These are phyloP conservation scores for Polyporus arcularius DNA, from an alignment of 768 basidiomycete species.

Conservation along the genomic window DNA sequence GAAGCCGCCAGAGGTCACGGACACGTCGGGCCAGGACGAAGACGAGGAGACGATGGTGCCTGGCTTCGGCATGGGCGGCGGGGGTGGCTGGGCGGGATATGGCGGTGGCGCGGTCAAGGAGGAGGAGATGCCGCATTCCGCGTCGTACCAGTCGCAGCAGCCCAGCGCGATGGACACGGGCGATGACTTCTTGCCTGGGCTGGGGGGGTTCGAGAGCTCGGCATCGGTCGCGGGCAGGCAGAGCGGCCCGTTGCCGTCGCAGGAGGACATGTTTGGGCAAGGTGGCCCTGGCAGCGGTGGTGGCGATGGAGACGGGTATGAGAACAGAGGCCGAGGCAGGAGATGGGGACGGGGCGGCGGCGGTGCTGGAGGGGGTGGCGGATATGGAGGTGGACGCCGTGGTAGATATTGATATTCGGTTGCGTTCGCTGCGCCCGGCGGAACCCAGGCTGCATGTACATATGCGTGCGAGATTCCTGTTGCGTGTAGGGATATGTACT, in stretches of 20 bases:
- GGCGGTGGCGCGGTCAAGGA: slow-evolving; percentile 42
- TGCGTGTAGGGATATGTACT: too few species aligned
- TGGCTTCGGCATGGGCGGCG: slow-evolving; percentile 54
- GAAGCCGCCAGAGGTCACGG: slow-evolving; percentile 74
- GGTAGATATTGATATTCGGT: neutral
- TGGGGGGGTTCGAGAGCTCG: slow-evolving; percentile 43
- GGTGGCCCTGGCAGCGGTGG: slow-evolving; percentile 27
- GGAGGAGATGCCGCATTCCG: slow-evolving; percentile 36
- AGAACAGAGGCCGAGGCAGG: slow-evolving; percentile 26
- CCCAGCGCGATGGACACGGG: slow-evolving; percentile 27
- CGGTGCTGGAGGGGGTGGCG: slow-evolving; percentile 2
- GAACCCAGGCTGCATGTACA: too few species aligned
- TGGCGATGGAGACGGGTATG: slow-evolving; percentile 34
- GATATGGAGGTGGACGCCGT: slow-evolving; percentile 1
- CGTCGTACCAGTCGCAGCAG: slow-evolving; percentile 27
- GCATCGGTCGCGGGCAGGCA: slow-evolving; percentile 28
- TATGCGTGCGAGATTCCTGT: too few species aligned
- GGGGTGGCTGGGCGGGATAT: neutral
- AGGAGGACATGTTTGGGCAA: slow-evolving; percentile 51
- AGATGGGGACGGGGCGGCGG: slow-evolving; percentile 16
- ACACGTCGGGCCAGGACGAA: slow-evolving; percentile 46
- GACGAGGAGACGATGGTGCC: slow-evolving; percentile 80
- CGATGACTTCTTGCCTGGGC: slow-evolving; percentile 69
- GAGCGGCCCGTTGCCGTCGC: slow-evolving; percentile 44
- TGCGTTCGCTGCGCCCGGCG: neutral